Evolutionary conservation across 768 basidiomycete species (phyloP).

Genomic region (Phylloporus sp.): DNA sequence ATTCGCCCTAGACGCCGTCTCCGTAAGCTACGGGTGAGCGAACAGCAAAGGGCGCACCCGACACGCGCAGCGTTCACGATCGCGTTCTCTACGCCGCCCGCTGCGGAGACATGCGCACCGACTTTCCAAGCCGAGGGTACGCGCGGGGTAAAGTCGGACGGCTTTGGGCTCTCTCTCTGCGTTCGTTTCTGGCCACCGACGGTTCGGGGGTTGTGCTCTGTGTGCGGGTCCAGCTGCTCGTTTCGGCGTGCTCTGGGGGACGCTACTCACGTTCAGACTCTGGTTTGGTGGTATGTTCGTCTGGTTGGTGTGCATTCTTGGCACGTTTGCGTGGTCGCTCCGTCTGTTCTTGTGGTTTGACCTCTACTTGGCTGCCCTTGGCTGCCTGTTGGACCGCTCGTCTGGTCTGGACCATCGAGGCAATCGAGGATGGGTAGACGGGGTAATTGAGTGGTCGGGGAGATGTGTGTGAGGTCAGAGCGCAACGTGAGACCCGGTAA

Average conservation of each 20-base stretch:
- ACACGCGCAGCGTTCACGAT: conserved; percentile 66
- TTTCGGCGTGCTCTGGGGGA: too few species aligned
- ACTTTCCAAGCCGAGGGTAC: conserved; percentile 55
- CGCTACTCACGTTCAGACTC: conserved; percentile 10
- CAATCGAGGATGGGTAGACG: neutral
- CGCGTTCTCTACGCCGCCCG: conserved; percentile 75
- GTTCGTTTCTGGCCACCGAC: neutral
- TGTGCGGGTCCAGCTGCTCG: neutral
- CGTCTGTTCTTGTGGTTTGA: neutral
- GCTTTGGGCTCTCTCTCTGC: conserved; percentile 4
- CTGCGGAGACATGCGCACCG: conserved; percentile 81
- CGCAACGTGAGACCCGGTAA: neutral
- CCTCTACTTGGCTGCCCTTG: neutral
- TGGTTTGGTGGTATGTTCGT: neutral
- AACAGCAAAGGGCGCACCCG: conserved; percentile 45
- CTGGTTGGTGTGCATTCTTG: conserved; percentile 1
- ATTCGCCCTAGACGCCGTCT: conserved; percentile 70
- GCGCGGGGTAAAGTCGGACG: conserved; percentile 30
- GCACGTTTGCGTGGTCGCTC: conserved; percentile 16
- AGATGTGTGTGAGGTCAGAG: neutral
- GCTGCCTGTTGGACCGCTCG: conserved; percentile 7
- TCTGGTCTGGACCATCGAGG: conserved; percentile 26
- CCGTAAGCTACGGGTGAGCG: too few species aligned
- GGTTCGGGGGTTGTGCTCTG: neutral
- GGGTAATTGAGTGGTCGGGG: neutral